Conservation (phyloP, 164 flowering plant species). For the Magnolia sinica region DNA sequence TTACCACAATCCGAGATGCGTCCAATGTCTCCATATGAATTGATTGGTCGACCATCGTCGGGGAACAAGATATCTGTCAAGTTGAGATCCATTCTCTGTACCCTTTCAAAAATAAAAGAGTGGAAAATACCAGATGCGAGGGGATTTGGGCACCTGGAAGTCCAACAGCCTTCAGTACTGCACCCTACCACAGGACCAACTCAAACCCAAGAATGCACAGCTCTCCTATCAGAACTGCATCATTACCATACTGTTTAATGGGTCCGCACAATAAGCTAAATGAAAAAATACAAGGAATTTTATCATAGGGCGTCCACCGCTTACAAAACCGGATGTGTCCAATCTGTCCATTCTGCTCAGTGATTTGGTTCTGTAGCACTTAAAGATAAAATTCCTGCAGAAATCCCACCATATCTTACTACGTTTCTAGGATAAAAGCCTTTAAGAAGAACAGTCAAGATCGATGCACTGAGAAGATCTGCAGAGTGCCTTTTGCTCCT, state of each 20-base stretch:
- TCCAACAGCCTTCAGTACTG: neutral
- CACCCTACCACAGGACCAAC: neutral
- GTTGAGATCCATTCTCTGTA: conserved; percentile 46
- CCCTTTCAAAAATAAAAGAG: conserved; percentile 1
- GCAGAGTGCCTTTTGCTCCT: conserved; percentile 36
- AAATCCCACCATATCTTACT: conserved; percentile 38
- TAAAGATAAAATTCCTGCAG: conserved; percentile 10
- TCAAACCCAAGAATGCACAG: conserved; percentile 2
- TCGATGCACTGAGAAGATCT: conserved; percentile 21
- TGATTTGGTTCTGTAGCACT: conserved; percentile 3
- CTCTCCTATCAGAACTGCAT: neutral
- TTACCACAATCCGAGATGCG: conserved; percentile 6
- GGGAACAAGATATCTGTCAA: conserved; percentile 26
- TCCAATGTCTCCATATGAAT: neutral
- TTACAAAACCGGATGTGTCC: conserved; percentile 60
- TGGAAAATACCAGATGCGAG: neutral
- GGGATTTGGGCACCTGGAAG: conserved; percentile 3
- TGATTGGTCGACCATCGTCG: conserved; percentile 20
- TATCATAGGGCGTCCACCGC: conserved; percentile 49
- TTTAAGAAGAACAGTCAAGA: conserved; percentile 30
- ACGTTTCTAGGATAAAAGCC: conserved; percentile 68
- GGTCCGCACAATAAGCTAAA: conserved; percentile 11
- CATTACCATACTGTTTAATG: neutral
- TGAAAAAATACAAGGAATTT: conserved; percentile 16
- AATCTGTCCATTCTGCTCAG: conserved; percentile 29